Evolutionary conservation across 2,329 filamentous ascomycete genomes (phyloP).

Genomic region (Colletotrichum cereale): DNA sequence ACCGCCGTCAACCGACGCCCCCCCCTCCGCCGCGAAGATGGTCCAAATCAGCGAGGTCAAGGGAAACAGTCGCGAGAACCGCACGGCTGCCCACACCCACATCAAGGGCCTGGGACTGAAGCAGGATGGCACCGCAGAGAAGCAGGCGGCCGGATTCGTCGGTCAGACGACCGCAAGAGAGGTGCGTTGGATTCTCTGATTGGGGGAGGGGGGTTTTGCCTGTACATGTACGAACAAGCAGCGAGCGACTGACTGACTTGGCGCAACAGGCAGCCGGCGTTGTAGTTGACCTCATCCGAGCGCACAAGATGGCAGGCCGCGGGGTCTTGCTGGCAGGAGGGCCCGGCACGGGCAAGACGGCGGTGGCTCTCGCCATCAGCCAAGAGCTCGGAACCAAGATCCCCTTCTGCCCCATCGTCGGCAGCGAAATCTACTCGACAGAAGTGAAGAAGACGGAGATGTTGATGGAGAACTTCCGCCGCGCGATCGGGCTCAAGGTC

Average conservation of each 20-base stretch:
- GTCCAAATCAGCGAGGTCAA: slow-evolving; percentile 95
- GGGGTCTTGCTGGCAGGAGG: slow-evolving; percentile 94
- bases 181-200: slow-evolving; percentile 62
- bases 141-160: slow-evolving; percentile 85
- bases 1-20: slow-evolving; percentile 37
- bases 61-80: slow-evolving; percentile 92
- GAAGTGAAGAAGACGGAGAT: slow-evolving; percentile 99
- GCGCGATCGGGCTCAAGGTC: slow-evolving; percentile 95
- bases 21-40: slow-evolving; percentile 65
- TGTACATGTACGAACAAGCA: not conserved
- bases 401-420: slow-evolving; percentile 97
- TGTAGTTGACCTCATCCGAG: slow-evolving; percentile 93
- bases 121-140: slow-evolving; percentile 86
- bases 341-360: slow-evolving; percentile 97
- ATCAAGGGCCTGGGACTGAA: slow-evolving; percentile 95
- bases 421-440: slow-evolving; percentile 96
- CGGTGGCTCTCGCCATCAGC: slow-evolving; percentile 92
- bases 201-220: no score
- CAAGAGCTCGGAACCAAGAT: slow-evolving; percentile 98
- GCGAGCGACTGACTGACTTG: slow-evolving; percentile 26
- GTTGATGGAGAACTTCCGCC: slow-evolving; percentile 98
- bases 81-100: slow-evolving; percentile 96
- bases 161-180: slow-evolving; percentile 91
- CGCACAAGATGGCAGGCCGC: slow-evolving; percentile 97
- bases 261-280: slow-evolving; percentile 84